These are phyloP conservation scores for Trichosporon sp. DNA, from an alignment of 1,284 basidiomycete species.

Conservation along the genomic window DNA sequence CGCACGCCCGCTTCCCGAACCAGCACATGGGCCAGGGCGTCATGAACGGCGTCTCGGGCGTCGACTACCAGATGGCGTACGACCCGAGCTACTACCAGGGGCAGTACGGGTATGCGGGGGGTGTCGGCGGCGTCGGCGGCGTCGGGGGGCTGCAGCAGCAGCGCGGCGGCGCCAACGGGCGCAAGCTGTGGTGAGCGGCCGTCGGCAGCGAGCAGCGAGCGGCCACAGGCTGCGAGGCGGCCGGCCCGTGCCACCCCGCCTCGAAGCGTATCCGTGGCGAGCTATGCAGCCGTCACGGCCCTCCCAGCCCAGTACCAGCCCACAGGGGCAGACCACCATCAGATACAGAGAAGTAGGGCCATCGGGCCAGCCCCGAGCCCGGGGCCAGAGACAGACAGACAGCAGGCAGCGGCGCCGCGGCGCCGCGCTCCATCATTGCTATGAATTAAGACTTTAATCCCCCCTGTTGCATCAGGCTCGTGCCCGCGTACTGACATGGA, in stretches of 20 bases:
- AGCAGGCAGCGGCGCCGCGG: neutral
- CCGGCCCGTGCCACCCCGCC: too few relatives aligned
- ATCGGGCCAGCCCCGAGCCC: neutral
- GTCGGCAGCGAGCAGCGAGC: neutral
- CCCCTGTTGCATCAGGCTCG: too few relatives aligned
- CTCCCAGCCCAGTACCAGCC: too few relatives aligned
- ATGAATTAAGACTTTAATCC: neutral
- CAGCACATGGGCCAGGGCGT: slow-evolving; percentile 1
- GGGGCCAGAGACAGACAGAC: neutral
- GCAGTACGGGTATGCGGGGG: neutral
- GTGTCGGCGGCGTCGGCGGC: slow-evolving; percentile 6
- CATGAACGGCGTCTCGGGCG: slow-evolving; percentile 1
- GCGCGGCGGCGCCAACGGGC: slow-evolving; percentile 2
- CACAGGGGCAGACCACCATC: neutral
- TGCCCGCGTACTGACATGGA: too few relatives aligned
- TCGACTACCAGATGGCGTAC: neutral
- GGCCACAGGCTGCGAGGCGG: neutral
- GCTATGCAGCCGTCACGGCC: too few relatives aligned
- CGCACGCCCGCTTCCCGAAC: slow-evolving; percentile 6
- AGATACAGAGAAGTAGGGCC: neutral
- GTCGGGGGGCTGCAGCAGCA: slow-evolving; percentile 6
- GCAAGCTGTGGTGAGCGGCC: neutral
- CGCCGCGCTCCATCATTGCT: neutral
- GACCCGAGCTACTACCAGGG: neutral
- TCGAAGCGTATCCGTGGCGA: neutral